Percentiles rank a stretch among this genome's conserved stretches.
phyloP scores from a whole-genome alignment of 768 basidiomycete genomes.

The Tephrocybe sp. region DNA sequence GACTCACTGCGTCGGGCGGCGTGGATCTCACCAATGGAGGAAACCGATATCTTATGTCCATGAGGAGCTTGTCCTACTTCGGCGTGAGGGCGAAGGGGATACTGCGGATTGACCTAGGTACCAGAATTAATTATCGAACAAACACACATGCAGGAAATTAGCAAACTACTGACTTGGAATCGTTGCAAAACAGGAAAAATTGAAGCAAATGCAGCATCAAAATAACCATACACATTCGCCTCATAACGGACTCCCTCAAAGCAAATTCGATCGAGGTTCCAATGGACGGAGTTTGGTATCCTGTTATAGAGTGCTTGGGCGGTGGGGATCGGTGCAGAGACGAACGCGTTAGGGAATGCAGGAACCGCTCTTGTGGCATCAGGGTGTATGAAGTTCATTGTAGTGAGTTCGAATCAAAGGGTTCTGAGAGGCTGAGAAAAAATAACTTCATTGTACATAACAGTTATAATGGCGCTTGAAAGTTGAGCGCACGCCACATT shows the following conservation, averaged over 20 bases:
- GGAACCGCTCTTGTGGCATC: neutral
- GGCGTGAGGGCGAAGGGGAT: neutral
- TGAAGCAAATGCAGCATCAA: neutral
- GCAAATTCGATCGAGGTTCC: neutral
- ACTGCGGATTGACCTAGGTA: neutral
- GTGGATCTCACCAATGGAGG: neutral
- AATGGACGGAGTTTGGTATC: neutral
- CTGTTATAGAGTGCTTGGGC: neutral
- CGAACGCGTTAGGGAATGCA: neutral
- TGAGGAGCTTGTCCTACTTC: slow-evolving; percentile 5
- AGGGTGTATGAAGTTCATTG: neutral
- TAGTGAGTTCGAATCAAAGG: neutral
- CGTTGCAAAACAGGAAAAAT: neutral
- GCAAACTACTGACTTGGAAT: neutral
- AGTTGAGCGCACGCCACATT: too few relatives aligned
- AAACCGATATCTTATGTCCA: neutral
- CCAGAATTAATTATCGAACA: neutral
- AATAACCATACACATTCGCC: neutral
- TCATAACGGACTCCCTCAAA: neutral
- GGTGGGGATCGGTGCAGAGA: neutral
- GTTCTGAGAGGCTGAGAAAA: neutral
- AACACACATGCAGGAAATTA: neutral
- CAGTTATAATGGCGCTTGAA: too few relatives aligned
- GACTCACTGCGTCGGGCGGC: slow-evolving; percentile 1
- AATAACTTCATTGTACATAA: neutral